phyloP scores from a whole-genome alignment of 139 green algal species.

The Zygnema cylindricum region DNA sequence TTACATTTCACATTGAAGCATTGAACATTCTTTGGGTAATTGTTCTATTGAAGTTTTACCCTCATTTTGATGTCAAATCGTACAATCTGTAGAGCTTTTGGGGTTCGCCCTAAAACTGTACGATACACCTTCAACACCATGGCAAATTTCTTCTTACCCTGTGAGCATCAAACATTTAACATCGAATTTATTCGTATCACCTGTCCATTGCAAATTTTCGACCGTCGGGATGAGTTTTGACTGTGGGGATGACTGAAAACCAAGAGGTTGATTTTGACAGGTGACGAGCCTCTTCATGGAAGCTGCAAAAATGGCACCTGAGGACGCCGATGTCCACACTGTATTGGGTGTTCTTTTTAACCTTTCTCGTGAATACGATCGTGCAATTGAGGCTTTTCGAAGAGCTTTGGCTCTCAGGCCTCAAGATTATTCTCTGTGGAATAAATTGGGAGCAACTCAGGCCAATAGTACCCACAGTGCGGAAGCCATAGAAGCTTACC shows the following conservation, averaged over 20 bases:
- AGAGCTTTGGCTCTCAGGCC: conserved; percentile 71
- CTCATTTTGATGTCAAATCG: too few species aligned
- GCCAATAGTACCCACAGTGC: conserved; percentile 83
- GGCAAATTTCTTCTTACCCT: not conserved
- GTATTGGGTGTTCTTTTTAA: conserved; percentile 94
- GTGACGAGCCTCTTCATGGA: conserved; percentile 52
- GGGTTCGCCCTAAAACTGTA: too few species aligned
- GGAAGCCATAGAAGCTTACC: conserved; percentile 87
- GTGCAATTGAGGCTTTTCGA: conserved; percentile 80
- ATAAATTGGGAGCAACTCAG: conserved; percentile 90
- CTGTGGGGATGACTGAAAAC: not conserved
- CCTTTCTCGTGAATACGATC: conserved; percentile 81
- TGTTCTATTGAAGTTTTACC: too few species aligned
- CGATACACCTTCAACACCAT: too few species aligned
- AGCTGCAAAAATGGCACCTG: conserved; percentile 54
- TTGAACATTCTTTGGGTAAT: too few species aligned
- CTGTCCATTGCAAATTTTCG: too few species aligned
- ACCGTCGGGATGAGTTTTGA: too few species aligned
- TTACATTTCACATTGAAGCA: too few species aligned
- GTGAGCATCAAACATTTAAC: not conserved
- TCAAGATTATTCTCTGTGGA: conserved; percentile 78
- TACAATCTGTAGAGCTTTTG: too few species aligned
- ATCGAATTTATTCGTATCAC: too few species aligned
- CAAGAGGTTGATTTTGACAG: not conserved
- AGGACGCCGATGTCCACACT: conserved; percentile 80